These are phyloP conservation scores for Russula olivacea DNA, from an alignment of 768 basidiomycete genomes.

Conservation along the genomic window DNA sequence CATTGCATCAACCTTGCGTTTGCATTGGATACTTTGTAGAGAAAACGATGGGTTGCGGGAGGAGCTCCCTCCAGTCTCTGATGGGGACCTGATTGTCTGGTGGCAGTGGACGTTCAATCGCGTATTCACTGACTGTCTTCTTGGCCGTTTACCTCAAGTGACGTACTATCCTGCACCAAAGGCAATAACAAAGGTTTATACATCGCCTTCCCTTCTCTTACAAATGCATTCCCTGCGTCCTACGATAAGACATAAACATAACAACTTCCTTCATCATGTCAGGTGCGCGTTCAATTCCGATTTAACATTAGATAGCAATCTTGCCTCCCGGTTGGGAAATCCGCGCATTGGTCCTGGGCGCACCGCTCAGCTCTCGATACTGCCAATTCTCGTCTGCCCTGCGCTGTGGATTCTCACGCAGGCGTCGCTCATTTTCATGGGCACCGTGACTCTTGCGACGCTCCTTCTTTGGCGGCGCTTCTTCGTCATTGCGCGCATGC, in stretches of 20 bases:
- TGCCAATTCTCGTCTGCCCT: constrained; percentile 23
- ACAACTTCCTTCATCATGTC: neutral
- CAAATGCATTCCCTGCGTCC: neutral
- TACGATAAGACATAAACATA: neutral
- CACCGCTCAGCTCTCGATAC: constrained; percentile 9
- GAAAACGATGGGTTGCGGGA: neutral
- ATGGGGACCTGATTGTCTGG: neutral
- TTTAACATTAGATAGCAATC: constrained; percentile 31
- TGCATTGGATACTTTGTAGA: neutral
- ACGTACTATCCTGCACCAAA: neutral
- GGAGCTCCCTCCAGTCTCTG: too few relatives aligned
- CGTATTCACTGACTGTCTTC: neutral
- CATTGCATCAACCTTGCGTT: neutral
- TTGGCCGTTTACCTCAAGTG: too few relatives aligned
- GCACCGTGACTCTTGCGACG: constrained; percentile 17
- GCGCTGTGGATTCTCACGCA: constrained; percentile 23
- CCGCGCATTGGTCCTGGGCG: constrained; percentile 37
- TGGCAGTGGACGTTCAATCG: too few relatives aligned
- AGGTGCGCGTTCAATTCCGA: neutral
- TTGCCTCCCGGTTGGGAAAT: constrained; percentile 57
- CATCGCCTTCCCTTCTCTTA: neutral
- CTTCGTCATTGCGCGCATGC: constrained; percentile 19
- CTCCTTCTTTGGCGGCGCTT: constrained; percentile 20
- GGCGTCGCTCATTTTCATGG: constrained; percentile 22
- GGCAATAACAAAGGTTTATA: neutral